Evolutionary conservation across 1,284 basidiomycete species (phyloP).

Genomic region (Cutaneotrichosporon curvatum): DNA sequence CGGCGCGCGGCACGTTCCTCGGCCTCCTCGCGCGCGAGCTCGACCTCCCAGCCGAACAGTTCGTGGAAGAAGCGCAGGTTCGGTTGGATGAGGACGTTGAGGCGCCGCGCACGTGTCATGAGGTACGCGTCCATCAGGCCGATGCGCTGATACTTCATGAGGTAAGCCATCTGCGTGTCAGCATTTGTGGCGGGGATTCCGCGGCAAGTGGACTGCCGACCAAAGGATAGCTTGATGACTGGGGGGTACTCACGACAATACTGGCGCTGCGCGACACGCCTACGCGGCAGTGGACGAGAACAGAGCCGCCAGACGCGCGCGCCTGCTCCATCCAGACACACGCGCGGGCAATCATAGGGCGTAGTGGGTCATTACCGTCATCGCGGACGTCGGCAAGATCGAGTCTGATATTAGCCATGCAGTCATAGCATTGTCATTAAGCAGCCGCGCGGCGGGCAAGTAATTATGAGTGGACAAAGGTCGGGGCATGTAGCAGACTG

Average conservation of each 20-base stretch:
- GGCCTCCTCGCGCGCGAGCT: conserved; percentile 49
- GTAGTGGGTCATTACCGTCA: conserved; percentile 90
- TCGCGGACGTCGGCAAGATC: conserved; percentile 53
- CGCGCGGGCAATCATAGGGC: conserved; percentile 76
- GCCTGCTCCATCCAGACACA: conserved; percentile 91
- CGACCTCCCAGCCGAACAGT: conserved; percentile 85
- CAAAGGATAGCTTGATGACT: too few relatives aligned
- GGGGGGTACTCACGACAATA: conserved; percentile 60
- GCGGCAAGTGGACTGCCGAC: too few relatives aligned
- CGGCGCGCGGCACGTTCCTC: conserved; percentile 14
- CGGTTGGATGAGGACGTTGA: conserved; percentile 76
- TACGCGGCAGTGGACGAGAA: conserved; percentile 92
- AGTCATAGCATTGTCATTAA: neutral
- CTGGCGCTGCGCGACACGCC: conserved; percentile 90
- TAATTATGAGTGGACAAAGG: too few relatives aligned
- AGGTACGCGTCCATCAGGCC: conserved; percentile 89
- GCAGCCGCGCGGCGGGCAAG: too few relatives aligned
- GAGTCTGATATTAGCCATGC: conserved; percentile 23
- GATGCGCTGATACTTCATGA: conserved; percentile 86
- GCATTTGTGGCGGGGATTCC: too few relatives aligned
- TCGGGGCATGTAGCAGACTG: too few relatives aligned
- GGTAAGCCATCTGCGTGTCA: conserved; percentile 70
- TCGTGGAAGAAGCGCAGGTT: conserved; percentile 91
- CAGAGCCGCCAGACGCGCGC: conserved; percentile 70
- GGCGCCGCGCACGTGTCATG: conserved; percentile 38